These are phyloP conservation scores for Lathyrus tuberosus DNA, from an alignment of 306 rosid genomes.

Conservation along the genomic window DNA sequence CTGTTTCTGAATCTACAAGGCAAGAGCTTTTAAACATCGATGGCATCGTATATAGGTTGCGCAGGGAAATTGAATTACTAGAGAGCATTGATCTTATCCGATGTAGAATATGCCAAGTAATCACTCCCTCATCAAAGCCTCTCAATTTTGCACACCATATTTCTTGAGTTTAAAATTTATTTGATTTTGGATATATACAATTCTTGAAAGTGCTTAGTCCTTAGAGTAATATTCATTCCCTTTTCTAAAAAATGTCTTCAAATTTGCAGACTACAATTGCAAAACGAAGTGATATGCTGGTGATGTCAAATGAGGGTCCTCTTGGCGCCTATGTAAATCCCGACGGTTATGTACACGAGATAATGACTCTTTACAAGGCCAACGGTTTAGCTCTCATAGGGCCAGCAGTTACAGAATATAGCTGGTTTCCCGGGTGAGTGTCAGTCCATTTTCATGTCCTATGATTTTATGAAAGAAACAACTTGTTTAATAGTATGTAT, in stretches of 20 bases:
- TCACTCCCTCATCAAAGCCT: conserved; percentile 32
- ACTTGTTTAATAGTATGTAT: conserved; percentile 7
- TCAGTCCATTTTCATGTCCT: conserved; percentile 35
- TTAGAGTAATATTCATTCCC: conserved; percentile 1
- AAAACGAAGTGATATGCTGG: conserved; percentile 88
- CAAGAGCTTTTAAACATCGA: conserved; percentile 94
- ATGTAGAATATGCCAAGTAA: conserved; percentile 80
- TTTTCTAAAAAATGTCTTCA: conserved; percentile 21
- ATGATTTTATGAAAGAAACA: conserved; percentile 22
- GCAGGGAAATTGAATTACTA: conserved; percentile 92
- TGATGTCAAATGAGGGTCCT: conserved; percentile 96
- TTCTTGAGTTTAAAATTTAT: conserved; percentile 10
- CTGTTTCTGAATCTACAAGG: conserved; percentile 91
- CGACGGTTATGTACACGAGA: conserved; percentile 73
- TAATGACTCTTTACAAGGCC: conserved; percentile 81
- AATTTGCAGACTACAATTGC: conserved; percentile 75
- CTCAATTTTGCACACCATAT: conserved; percentile 7
- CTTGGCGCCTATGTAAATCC: conserved; percentile 93
- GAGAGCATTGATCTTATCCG: conserved; percentile 74
- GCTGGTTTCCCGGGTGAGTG: conserved; percentile 99
- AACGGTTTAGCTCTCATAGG: conserved; percentile 73
- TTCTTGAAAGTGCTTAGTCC: conserved; percentile 13
- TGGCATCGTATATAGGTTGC: conserved; percentile 85
- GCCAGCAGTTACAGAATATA: conserved; percentile 61
- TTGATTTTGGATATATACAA: neutral